Conservation (phyloP, 495 filamentous ascomycete genomes). For the Jackrogersella multiformis region DNA sequence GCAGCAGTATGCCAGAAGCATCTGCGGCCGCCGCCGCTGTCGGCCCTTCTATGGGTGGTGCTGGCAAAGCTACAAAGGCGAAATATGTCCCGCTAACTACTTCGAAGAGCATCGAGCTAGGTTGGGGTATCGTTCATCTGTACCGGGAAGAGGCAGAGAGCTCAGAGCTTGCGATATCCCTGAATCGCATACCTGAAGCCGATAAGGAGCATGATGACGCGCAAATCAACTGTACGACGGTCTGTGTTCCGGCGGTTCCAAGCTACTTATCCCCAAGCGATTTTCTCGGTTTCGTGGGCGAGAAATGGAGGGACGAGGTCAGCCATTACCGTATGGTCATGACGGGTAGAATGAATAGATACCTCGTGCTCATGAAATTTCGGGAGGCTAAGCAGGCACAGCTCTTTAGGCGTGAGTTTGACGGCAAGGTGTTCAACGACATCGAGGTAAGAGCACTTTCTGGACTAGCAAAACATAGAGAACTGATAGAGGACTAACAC, state of each 20-base stretch:
- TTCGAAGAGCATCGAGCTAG: slow-evolving; percentile 76
- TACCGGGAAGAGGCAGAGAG: slow-evolving; percentile 88
- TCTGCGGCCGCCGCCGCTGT: slow-evolving; percentile 53
- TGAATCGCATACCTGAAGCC: slow-evolving; percentile 44
- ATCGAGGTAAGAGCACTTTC: slow-evolving; percentile 75
- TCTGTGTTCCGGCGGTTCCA: slow-evolving; percentile 94
- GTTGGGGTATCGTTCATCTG: slow-evolving; percentile 93
- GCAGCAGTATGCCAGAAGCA: slow-evolving; percentile 30
- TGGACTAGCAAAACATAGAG: not conserved
- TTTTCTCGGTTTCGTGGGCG: slow-evolving; percentile 91
- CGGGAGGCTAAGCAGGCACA: slow-evolving; percentile 75
- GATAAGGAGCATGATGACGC: slow-evolving; percentile 52
- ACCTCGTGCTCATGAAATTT: slow-evolving; percentile 98
- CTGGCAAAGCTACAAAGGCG: slow-evolving; percentile 69
- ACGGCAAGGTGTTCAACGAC: slow-evolving; percentile 93
- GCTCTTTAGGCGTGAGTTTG: slow-evolving; percentile 85
- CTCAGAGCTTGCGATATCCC: slow-evolving; percentile 52
- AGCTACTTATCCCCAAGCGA: slow-evolving; percentile 91
- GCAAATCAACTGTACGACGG: slow-evolving; percentile 76
- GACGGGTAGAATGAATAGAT: slow-evolving; percentile 86
- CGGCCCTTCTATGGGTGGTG: slow-evolving; percentile 55
- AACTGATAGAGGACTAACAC: slow-evolving; percentile 46
- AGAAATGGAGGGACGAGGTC: slow-evolving; percentile 85
- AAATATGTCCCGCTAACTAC: slow-evolving; percentile 77
- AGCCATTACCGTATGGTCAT: slow-evolving; percentile 96